phyloP scores from a whole-genome alignment of 2,329 filamentous ascomycete genomes.

The Aspergillus intermedius region DNA sequence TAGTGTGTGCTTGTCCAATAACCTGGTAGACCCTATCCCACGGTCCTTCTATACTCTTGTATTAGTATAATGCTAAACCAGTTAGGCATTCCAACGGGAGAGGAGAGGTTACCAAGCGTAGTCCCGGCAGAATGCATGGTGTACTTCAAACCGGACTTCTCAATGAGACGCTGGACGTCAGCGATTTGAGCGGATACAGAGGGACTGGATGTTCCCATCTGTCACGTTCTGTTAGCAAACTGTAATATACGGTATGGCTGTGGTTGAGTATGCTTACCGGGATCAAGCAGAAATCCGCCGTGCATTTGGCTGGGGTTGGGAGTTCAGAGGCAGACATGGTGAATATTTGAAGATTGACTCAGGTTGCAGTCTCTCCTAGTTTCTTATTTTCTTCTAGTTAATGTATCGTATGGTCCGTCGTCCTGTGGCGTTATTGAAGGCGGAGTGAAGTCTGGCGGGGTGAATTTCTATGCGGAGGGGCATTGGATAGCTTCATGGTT shows the following conservation, averaged over 20 bases:
- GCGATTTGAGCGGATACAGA: slow-evolving; percentile 81
- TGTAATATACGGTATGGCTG: background rate
- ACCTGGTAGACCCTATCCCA: slow-evolving; percentile 84
- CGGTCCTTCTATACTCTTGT: slow-evolving; percentile 60
- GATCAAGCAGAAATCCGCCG: slow-evolving; percentile 86
- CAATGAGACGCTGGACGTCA: slow-evolving; percentile 77
- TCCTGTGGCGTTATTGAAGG: too few relatives aligned
- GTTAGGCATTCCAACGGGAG: background rate
- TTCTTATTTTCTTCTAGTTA: background rate
- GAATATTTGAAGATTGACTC: background rate
- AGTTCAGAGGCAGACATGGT: slow-evolving; percentile 10
- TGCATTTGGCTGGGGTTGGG: slow-evolving; percentile 65
- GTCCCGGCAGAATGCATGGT: slow-evolving; percentile 92
- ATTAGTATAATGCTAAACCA: slow-evolving; percentile 1
- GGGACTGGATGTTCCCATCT: slow-evolving; percentile 72
- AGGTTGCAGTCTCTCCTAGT: background rate
- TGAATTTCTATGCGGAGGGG: too few relatives aligned
- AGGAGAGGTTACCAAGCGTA: slow-evolving; percentile 64
- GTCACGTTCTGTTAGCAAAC: background rate
- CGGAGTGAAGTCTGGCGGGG: too few relatives aligned
- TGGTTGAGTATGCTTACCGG: slow-evolving; percentile 50
- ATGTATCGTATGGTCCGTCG: background rate
- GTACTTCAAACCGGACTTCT: slow-evolving; percentile 72
- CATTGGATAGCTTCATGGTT: too few relatives aligned
- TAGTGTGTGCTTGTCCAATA: slow-evolving; percentile 76